These are phyloP conservation scores for Salix dunnii DNA, from an alignment of 345 rosid species.

Conservation along the genomic window DNA sequence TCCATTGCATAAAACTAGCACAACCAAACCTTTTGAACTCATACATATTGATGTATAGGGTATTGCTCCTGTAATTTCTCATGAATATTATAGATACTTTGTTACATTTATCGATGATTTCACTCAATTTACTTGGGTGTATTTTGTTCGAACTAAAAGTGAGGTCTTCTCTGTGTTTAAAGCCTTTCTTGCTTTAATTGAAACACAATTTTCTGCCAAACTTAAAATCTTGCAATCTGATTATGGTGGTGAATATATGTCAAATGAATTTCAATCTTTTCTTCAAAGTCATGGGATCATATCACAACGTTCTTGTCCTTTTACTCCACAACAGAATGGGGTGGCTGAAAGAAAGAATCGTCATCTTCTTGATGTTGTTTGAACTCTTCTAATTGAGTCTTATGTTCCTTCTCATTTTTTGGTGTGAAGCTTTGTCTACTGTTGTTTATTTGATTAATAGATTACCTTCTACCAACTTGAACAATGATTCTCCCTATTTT, in stretches of 20 bases:
- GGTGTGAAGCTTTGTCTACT: too few species aligned
- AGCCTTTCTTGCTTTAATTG: background rate
- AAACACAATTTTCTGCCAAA: background rate
- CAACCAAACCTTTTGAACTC: too few species aligned
- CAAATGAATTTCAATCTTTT: slow-evolving; percentile 2
- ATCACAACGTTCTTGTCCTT: background rate
- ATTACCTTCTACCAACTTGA: background rate
- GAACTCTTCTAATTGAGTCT: too few species aligned
- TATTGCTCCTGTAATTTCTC: too few species aligned
- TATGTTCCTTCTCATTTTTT: too few species aligned
- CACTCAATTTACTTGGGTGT: background rate
- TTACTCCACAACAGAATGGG: background rate
- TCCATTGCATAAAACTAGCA: too few species aligned
- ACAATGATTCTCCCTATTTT: too few species aligned
- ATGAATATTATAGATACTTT: background rate
- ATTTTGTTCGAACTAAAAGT: background rate
- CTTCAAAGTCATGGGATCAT: background rate
- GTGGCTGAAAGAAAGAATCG: background rate
- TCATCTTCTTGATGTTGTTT: slow-evolving; percentile 4
- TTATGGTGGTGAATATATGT: slow-evolving; percentile 8
- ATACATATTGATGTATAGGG: too few species aligned
- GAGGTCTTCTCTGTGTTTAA: background rate
- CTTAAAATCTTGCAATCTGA: background rate
- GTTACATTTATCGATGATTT: background rate
- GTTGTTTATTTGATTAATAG: too few species aligned